Percentiles rank a stretch among this genome's conserved stretches.
phyloP scores from a whole-genome alignment of 2,329 filamentous ascomycete species.

The Colletotrichum lupini region DNA sequence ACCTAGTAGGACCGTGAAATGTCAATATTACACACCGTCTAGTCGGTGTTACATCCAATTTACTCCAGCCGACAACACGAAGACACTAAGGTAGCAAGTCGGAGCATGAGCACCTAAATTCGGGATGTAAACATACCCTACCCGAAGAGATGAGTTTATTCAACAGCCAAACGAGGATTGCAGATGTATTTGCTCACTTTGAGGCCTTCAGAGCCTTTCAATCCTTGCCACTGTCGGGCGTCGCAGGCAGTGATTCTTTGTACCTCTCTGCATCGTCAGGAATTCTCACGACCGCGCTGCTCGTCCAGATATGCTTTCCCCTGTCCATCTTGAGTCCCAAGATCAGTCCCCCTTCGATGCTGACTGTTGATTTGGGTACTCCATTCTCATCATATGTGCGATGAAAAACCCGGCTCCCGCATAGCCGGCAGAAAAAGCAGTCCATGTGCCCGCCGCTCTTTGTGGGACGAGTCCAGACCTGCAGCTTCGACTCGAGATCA shows the following conservation, averaged over 20 bases:
- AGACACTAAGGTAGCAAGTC: background rate
- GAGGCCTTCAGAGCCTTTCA: background rate
- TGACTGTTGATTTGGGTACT: conserved; percentile 48
- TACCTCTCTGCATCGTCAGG: conserved; percentile 44
- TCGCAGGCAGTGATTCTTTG: conserved; percentile 22
- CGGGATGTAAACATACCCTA: background rate
- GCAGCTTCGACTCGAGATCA: conserved; percentile 45
- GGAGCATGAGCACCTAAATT: background rate
- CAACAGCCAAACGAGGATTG: background rate
- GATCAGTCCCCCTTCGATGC: conserved; percentile 59
- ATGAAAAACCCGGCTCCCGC: conserved; percentile 61
- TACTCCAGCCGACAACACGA: background rate
- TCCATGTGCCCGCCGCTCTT: conserved; percentile 54
- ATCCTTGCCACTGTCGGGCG: background rate
- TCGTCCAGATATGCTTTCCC: conserved; percentile 58
- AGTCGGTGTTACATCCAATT: background rate
- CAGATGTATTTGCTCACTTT: background rate
- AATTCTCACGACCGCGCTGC: conserved; percentile 56
- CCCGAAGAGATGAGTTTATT: background rate
- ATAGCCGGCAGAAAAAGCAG: conserved; percentile 55
- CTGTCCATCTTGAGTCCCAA: conserved; percentile 52
- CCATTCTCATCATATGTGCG: conserved; percentile 52
- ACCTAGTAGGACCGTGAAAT: too few relatives aligned
- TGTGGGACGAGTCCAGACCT: conserved; percentile 51
- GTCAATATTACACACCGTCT: too few relatives aligned